Evolutionary conservation across 495 filamentous ascomycete species (phyloP).

Genomic region (Sabuloglossum arenarium): DNA sequence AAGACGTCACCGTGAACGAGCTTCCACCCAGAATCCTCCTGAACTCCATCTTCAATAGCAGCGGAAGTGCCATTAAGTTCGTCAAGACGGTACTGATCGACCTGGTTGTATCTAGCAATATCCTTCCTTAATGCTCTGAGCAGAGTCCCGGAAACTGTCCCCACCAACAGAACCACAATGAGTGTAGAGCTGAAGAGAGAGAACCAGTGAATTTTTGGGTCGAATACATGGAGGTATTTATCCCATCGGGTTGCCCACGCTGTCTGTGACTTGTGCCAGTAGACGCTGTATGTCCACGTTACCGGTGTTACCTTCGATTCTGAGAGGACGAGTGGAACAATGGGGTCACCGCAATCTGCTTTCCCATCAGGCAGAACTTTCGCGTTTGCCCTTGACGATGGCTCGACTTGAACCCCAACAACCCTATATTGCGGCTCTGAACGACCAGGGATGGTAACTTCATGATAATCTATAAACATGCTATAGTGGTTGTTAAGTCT

Average conservation of each 20-base stretch:
- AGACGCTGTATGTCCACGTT: constrained; percentile 77
- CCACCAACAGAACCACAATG: constrained; percentile 76
- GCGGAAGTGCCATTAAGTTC: constrained; percentile 55
- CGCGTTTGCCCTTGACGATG: constrained; percentile 44
- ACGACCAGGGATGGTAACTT: constrained; percentile 27
- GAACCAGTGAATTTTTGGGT: constrained; percentile 97
- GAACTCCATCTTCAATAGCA: constrained; percentile 73
- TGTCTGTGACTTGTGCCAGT: constrained; percentile 57
- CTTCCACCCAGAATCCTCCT: constrained; percentile 98
- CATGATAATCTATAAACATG: constrained; percentile 84
- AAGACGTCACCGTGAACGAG: constrained; percentile 96
- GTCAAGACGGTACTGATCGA: constrained; percentile 71
- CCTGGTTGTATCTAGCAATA: constrained; percentile 83
- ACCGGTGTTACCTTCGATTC: constrained; percentile 49
- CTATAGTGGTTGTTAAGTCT: constrained; percentile 84
- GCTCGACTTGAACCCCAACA: constrained; percentile 76
- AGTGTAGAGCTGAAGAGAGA: constrained; percentile 86
- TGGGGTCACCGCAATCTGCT: constrained; percentile 35
- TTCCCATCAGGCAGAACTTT: constrained; percentile 29
- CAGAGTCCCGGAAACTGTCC: constrained; percentile 78
- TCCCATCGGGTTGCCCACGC: constrained; percentile 96
- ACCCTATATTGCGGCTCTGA: constrained; percentile 49
- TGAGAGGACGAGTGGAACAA: constrained; percentile 33
- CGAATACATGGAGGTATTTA: constrained; percentile 87
- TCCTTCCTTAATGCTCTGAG: constrained; percentile 76